A percentile compares a stretch with the other conserved stretches of the same genome.
Evolutionary conservation across 768 basidiomycete genomes (phyloP).

Genomic region (Leccinellum albellum): DNA sequence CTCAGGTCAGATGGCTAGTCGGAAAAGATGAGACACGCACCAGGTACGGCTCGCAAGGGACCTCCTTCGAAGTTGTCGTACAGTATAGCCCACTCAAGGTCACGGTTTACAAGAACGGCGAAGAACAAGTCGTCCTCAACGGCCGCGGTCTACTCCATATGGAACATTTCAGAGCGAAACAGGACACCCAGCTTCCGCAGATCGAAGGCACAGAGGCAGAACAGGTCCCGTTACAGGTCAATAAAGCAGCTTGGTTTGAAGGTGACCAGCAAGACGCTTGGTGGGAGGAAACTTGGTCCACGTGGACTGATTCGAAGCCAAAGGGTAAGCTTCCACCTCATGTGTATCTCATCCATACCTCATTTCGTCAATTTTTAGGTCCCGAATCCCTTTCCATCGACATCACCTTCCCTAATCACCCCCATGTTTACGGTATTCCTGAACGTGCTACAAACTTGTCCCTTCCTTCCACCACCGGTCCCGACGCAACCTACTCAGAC

Average conservation of each 20-base stretch:
- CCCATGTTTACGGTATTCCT: slow-evolving; percentile 92
- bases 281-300: slow-evolving; percentile 86
- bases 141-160: slow-evolving; percentile 89
- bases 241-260: slow-evolving; percentile 78
- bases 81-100: slow-evolving; percentile 74
- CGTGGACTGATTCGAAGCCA: slow-evolving; percentile 92
- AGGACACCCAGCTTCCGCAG: slow-evolving; percentile 39
- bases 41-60: slow-evolving; percentile 59
- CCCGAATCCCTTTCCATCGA: slow-evolving; percentile 93
- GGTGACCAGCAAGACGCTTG: slow-evolving; percentile 77
- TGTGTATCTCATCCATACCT: not conserved
- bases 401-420: slow-evolving; percentile 88
- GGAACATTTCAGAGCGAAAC: slow-evolving; percentile 90
- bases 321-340: slow-evolving; percentile 58
- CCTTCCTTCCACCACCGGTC: slow-evolving; percentile 83
- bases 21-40: slow-evolving; percentile 64
- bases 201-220: slow-evolving; percentile 37
- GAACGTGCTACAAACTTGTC: slow-evolving; percentile 91
- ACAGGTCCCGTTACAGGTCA: slow-evolving; percentile 53
- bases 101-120: slow-evolving; percentile 65
- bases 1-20: slow-evolving; percentile 56
- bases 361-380: slow-evolving; percentile 47
- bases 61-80: slow-evolving; percentile 63
- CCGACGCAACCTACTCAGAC: slow-evolving; percentile 72
- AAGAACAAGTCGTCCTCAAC: slow-evolving; percentile 85